Percentiles rank a stretch among this genome's conserved stretches.
Evolutionary conservation across 2,329 filamentous ascomycete species (phyloP).

Genomic region (Paracorniculantispora psalliotae): DNA sequence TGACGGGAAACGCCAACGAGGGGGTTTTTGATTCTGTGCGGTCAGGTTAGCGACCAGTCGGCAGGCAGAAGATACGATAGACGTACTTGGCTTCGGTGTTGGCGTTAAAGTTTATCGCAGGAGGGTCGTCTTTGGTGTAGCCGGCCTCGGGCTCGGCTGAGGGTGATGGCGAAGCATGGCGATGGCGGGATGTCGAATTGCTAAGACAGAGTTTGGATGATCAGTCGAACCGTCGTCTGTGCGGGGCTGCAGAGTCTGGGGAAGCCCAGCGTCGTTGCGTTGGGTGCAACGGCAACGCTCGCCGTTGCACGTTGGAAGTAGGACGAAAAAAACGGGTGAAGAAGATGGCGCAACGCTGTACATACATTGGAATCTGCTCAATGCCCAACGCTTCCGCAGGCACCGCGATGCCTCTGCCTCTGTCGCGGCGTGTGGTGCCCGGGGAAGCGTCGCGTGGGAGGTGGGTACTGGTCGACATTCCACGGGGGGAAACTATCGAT

Average conservation of each 20-base stretch:
- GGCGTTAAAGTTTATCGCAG: conserved; percentile 36
- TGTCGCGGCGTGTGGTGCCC: conserved; percentile 4
- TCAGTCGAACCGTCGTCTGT: neutral
- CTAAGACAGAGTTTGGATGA: conserved; percentile 18
- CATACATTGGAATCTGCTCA: conserved; percentile 1
- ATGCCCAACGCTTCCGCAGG: conserved; percentile 5
- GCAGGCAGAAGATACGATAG: neutral
- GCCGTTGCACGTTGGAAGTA: neutral
- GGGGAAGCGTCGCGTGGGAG: conserved; percentile 13
- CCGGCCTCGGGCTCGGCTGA: conserved; percentile 36
- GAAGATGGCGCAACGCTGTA: neutral
- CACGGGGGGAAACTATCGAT: neutral
- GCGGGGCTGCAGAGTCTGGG: conserved; percentile 6
- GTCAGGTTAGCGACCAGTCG: neutral
- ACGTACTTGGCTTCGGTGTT: conserved; percentile 44
- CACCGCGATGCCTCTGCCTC: neutral
- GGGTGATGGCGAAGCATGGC: conserved; percentile 26
- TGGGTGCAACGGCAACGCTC: neutral
- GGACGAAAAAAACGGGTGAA: neutral
- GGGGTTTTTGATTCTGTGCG: conserved; percentile 38
- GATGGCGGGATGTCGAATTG: conserved; percentile 19
- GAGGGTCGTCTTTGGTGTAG: conserved; percentile 26
- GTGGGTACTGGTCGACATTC: conserved; percentile 10
- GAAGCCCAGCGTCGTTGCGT: neutral
- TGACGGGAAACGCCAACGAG: conserved; percentile 48